A percentile compares a stretch with the other conserved stretches of the same genome.
Evolutionary conservation across 345 rosid genomes (phyloP).

Genomic region (Gossypium bickii): DNA sequence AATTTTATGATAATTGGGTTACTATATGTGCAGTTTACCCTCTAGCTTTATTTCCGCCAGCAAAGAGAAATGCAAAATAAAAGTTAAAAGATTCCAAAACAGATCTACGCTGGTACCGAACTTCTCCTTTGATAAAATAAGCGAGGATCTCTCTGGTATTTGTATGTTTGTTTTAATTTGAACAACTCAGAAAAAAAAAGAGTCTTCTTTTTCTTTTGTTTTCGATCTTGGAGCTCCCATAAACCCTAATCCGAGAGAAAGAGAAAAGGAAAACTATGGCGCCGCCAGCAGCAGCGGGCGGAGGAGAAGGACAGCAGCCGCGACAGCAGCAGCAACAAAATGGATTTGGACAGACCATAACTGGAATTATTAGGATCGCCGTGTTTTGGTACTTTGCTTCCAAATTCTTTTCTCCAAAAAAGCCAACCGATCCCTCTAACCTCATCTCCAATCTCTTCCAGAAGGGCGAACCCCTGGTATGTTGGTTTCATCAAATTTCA

Average conservation of each 20-base stretch:
- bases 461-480: conserved; percentile 76
- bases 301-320: conserved; percentile 30
- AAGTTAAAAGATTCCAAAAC: neutral
- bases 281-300: conserved; percentile 59
- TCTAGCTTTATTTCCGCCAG: neutral
- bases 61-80: neutral
- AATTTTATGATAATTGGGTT: too few relatives aligned
- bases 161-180: neutral
- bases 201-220: neutral
- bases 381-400: conserved; percentile 41
- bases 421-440: conserved; percentile 52
- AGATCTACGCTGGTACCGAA: neutral
- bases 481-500: neutral
- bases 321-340: conserved; percentile 46
- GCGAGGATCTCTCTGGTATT: neutral
- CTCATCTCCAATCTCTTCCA: conserved; percentile 80
- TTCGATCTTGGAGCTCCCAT: neutral
- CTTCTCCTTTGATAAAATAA: neutral
- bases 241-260: conserved; percentile 3
- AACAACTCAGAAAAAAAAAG: neutral
- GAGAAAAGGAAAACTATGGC: conserved; percentile 33
- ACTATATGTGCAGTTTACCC: too few relatives aligned
- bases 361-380: conserved; percentile 6
- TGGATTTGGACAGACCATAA: conserved; percentile 33
- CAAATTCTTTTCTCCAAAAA: conserved; percentile 46